Conservation (phyloP, 2,329 filamentous ascomycete genomes). For the Aspergillus quadricinctus region DNA sequence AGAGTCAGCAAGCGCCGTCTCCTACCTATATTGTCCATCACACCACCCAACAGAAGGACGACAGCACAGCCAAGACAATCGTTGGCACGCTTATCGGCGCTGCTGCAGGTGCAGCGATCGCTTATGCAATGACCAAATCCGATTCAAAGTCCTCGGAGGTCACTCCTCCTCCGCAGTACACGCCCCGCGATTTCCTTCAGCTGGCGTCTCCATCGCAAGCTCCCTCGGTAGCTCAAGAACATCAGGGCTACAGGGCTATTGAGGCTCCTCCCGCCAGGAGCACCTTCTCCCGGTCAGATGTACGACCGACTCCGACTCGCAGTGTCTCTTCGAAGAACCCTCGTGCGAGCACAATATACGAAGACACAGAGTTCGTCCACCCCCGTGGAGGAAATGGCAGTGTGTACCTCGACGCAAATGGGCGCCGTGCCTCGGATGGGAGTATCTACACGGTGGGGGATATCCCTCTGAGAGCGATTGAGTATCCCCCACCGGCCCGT, state of each 20-base stretch:
- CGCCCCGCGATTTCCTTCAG: conserved; percentile 21
- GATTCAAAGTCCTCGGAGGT: conserved; percentile 39
- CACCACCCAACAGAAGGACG: conserved; percentile 28
- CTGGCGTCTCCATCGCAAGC: conserved; percentile 22
- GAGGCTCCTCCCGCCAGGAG: conserved; percentile 27
- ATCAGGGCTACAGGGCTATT: conserved; percentile 28
- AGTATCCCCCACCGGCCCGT: conserved; percentile 30
- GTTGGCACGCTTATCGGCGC: conserved; percentile 74
- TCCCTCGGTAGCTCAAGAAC: conserved; percentile 19
- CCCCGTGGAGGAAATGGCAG: conserved; percentile 13
- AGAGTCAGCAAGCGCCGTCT: conserved; percentile 18
- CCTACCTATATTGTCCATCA: conserved; percentile 22
- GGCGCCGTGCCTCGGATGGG: conserved; percentile 35
- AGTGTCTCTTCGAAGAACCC: conserved; percentile 38
- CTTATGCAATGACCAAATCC: conserved; percentile 67
- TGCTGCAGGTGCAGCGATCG: conserved; percentile 70
- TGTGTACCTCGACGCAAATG: conserved; percentile 24
- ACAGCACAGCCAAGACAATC: conserved; percentile 56
- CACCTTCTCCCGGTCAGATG: conserved; percentile 24
- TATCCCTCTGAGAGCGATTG: conserved; percentile 37
- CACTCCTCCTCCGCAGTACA: conserved; percentile 22
- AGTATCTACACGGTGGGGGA: conserved; percentile 34
- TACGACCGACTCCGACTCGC: conserved; percentile 28
- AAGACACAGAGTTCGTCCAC: conserved; percentile 32
- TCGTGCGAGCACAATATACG: conserved; percentile 39